Conservation (phyloP, 1,284 basidiomycete genomes). For the Boletus mariae region DNA sequence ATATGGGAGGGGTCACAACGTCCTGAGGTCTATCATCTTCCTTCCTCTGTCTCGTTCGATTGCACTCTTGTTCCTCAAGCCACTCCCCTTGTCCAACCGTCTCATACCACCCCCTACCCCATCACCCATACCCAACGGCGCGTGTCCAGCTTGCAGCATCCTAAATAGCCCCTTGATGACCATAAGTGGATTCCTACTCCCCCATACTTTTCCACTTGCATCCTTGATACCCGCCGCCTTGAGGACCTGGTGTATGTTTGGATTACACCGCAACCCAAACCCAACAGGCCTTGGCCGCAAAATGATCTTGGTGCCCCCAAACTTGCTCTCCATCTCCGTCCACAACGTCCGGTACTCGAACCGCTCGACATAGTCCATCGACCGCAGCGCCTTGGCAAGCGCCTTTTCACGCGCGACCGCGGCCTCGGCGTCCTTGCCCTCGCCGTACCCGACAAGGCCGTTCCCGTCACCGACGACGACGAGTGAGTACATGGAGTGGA, state of each 20-base stretch:
- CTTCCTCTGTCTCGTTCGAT: constrained; percentile 72
- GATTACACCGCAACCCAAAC: constrained; percentile 90
- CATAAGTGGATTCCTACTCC: constrained; percentile 79
- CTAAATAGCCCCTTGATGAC: constrained; percentile 50
- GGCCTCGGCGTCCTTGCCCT: constrained; percentile 73
- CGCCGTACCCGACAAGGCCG: constrained; percentile 88
- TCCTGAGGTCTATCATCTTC: constrained; percentile 58
- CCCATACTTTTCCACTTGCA: constrained; percentile 90
- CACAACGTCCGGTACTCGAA: constrained; percentile 91
- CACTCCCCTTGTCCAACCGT: constrained; percentile 65
- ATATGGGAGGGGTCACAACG: constrained; percentile 32
- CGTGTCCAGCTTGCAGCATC: constrained; percentile 68
- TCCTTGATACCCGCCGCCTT: constrained; percentile 95
- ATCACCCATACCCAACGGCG: constrained; percentile 73
- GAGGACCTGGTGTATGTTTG: constrained; percentile 83
- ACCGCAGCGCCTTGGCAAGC: constrained; percentile 69
- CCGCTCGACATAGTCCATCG: constrained; percentile 85
- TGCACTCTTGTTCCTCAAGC: constrained; percentile 59
- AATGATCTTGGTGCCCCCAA: constrained; percentile 81
- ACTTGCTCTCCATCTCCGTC: constrained; percentile 82
- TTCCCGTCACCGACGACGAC: constrained; percentile 83
- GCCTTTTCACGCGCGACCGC: constrained; percentile 63
- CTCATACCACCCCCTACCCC: constrained; percentile 68
- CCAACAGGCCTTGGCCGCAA: constrained; percentile 89
- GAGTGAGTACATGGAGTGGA: constrained; percentile 62